phyloP scores from a whole-genome alignment of 2,329 filamentous ascomycete genomes.

The Truncatella angustata region DNA sequence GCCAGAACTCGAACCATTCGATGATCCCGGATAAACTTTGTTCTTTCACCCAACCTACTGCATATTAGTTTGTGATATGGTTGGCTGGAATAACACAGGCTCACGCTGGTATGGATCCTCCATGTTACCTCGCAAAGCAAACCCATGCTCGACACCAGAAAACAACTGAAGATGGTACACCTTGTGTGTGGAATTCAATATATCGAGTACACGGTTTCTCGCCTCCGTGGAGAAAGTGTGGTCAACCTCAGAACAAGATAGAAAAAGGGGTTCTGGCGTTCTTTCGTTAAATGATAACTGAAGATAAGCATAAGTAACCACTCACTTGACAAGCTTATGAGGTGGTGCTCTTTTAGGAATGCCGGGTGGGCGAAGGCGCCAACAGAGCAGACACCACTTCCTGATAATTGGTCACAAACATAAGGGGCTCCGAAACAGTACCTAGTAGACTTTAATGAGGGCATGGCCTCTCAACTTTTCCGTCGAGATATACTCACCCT shows the following conservation, averaged over 20 bases:
- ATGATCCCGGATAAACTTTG: constrained; percentile 24
- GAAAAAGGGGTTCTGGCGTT: constrained; percentile 36
- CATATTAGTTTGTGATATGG: too few species aligned
- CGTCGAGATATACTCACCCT: constrained; percentile 24
- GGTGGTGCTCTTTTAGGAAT: constrained; percentile 45
- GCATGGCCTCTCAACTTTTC: too few species aligned
- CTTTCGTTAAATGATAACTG: background rate
- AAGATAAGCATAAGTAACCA: background rate
- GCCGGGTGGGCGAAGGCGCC: constrained; percentile 52
- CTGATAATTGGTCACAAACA: constrained; percentile 39
- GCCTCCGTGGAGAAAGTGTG: constrained; percentile 38
- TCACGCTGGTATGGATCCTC: constrained; percentile 38
- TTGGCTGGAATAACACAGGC: too few species aligned
- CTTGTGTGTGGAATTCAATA: constrained; percentile 37
- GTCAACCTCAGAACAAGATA: constrained; percentile 45
- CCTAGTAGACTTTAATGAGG: too few species aligned
- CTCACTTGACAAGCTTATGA: constrained; percentile 34
- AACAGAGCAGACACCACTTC: constrained; percentile 29
- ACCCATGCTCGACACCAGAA: constrained; percentile 60
- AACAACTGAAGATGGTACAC: constrained; percentile 64
- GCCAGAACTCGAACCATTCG: constrained; percentile 28
- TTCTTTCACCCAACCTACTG: constrained; percentile 33
- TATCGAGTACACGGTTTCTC: constrained; percentile 39
- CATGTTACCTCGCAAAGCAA: constrained; percentile 57
- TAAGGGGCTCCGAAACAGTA: constrained; percentile 43